phyloP scores from a whole-genome alignment of 768 basidiomycete genomes.

The Leucocoprinus leucothites region DNA sequence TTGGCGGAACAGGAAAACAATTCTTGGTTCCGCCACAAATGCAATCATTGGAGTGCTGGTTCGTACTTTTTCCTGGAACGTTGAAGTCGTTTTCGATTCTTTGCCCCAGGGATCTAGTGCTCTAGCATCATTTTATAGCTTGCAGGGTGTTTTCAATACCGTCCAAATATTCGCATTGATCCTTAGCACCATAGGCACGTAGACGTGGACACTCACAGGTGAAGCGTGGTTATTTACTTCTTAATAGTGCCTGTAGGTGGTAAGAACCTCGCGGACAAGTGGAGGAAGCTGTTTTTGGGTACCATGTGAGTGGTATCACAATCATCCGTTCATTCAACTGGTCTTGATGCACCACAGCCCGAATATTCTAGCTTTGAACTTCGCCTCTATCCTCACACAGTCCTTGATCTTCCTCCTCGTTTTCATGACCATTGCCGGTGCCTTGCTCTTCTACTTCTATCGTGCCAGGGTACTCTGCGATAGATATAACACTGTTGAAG shows the following conservation, averaged over 20 bases:
- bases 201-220: neutral
- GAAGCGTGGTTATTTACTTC: neutral
- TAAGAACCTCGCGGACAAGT: slow-evolving; percentile 39
- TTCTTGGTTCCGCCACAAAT: slow-evolving; percentile 46
- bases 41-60: slow-evolving; percentile 56
- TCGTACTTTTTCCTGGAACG: neutral
- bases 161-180: slow-evolving; percentile 72
- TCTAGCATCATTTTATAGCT: slow-evolving; percentile 64
- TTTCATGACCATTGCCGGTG: slow-evolving; percentile 51
- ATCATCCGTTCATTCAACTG: neutral
- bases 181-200: slow-evolving; percentile 59
- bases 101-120: slow-evolving; percentile 67
- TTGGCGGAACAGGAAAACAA: slow-evolving; percentile 54
- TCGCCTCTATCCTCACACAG: slow-evolving; percentile 55
- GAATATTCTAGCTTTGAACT: slow-evolving; percentile 71
- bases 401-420: slow-evolving; percentile 59
- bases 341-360: slow-evolving; percentile 40
- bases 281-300: slow-evolving; percentile 60
- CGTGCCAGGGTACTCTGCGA: slow-evolving; percentile 45
- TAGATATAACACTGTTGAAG: slow-evolving; percentile 49
- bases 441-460: slow-evolving; percentile 58
- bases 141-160: slow-evolving; percentile 66
- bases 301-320: slow-evolving; percentile 49
- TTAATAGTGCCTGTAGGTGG: slow-evolving; percentile 35
- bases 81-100: neutral